These are phyloP conservation scores for Cytospora piceicola DNA, from an alignment of 2,329 filamentous ascomycete genomes.

Conservation along the genomic window DNA sequence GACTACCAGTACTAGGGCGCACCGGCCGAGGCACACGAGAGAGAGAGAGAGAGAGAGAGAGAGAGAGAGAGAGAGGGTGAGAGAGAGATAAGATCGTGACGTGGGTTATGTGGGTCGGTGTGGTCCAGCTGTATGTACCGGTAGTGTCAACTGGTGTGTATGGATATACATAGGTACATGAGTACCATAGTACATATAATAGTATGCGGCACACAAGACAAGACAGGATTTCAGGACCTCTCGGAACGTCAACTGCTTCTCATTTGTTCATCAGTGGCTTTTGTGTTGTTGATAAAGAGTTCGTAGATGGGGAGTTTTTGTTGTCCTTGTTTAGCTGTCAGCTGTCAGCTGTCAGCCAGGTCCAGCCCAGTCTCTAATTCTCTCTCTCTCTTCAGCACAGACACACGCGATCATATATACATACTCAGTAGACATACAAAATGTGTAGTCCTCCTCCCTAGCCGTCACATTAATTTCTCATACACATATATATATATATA, in stretches of 20 bases:
- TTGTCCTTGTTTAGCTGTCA: background rate
- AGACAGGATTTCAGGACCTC: background rate
- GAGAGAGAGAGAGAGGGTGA: background rate
- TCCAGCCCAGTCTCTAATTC: background rate
- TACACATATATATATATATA: background rate
- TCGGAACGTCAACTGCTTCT: background rate
- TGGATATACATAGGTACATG: too few species aligned
- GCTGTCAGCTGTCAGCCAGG: background rate
- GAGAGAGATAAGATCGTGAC: background rate
- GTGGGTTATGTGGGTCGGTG: background rate
- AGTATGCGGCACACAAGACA: background rate
- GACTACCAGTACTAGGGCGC: too few species aligned
- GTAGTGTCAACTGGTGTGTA: too few species aligned
- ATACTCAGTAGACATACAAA: background rate
- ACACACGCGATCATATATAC: background rate
- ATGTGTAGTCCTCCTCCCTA: background rate
- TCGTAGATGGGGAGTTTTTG: background rate
- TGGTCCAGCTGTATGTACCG: background rate
- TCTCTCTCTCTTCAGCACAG: background rate
- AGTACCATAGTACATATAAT: too few species aligned
- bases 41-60: background rate
- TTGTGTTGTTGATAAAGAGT: background rate
- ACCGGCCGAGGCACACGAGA: background rate
- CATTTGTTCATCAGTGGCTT: background rate
- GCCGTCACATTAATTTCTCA: background rate